Evolutionary conservation across 106 monocot species (phyloP).

Genomic region (Xerophyta viscosa): DNA sequence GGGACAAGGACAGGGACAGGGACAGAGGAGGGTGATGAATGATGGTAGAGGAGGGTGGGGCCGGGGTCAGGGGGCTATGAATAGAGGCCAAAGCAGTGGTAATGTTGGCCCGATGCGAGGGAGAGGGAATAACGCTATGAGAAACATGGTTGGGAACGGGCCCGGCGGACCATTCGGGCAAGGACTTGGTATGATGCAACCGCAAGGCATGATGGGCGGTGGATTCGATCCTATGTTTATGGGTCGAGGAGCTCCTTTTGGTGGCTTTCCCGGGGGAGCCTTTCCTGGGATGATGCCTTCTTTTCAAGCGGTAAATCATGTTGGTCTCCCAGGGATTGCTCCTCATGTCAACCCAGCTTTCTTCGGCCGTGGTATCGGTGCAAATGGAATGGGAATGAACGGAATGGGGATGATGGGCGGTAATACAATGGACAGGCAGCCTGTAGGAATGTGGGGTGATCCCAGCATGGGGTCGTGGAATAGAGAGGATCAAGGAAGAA

Average conservation of each 20-base stretch:
- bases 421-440: conserved; percentile 29
- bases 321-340: conserved; percentile 43
- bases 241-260: conserved; percentile 49
- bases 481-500: conserved; percentile 35
- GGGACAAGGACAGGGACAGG: too few species aligned
- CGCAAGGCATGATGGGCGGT: conserved; percentile 22
- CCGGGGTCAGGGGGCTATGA: conserved; percentile 24
- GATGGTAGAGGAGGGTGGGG: conserved; percentile 27
- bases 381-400: conserved; percentile 44
- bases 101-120: conserved; percentile 31
- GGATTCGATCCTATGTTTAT: conserved; percentile 60
- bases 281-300: conserved; percentile 61
- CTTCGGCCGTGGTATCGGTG: conserved; percentile 49
- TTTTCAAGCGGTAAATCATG: conserved; percentile 28
- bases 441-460: conserved; percentile 54
- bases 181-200: conserved; percentile 44
- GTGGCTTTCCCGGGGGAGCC: conserved; percentile 39
- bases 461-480: conserved; percentile 28
- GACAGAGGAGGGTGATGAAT: too few species aligned
- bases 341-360: conserved; percentile 78
- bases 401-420: conserved; percentile 23
- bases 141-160: conserved; percentile 19
- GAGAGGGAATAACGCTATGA: conserved; percentile 21
- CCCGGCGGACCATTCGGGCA: conserved; percentile 26
- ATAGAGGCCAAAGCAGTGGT: conserved; percentile 32